These are phyloP conservation scores for Clarireedia monteithiana DNA, from an alignment of 2,329 filamentous ascomycete genomes.

Conservation along the genomic window DNA sequence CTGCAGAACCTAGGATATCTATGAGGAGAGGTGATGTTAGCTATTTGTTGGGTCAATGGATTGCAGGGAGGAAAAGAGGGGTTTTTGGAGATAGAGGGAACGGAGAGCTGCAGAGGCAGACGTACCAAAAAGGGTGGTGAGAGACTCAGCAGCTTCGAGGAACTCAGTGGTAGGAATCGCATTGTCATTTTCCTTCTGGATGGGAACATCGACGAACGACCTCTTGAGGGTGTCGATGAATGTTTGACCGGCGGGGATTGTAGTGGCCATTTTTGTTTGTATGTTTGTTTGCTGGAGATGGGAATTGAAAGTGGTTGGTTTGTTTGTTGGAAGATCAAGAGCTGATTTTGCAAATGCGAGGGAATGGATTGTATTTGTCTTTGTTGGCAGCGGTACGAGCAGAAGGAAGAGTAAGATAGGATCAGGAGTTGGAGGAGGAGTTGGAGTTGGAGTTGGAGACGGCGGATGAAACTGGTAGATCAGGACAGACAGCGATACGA, in stretches of 20 bases:
- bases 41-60: not conserved
- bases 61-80: not conserved
- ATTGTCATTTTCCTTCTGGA: constrained; percentile 66
- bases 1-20: constrained; percentile 61
- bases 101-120: not conserved
- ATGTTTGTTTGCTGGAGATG: not conserved
- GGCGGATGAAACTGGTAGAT: too few relatives aligned
- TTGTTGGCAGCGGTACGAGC: too few relatives aligned
- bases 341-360: not conserved
- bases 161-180: constrained; percentile 79
- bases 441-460: too few relatives aligned
- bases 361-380: not conserved
- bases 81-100: not conserved
- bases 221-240: constrained; percentile 80
- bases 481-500: too few relatives aligned
- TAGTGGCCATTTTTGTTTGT: constrained; percentile 19
- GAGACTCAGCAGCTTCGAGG: constrained; percentile 80
- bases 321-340: not conserved
- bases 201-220: constrained; percentile 76
- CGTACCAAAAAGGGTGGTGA: constrained; percentile 47
- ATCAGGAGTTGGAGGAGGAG: too few relatives aligned
- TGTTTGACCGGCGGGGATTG: constrained; percentile 40
- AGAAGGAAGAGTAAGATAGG: too few relatives aligned
- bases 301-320: not conserved
- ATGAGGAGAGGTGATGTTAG: not conserved